A percentile compares a stretch with the other conserved stretches of the same genome.
Conservation (phyloP, 306 rosid species). For the Glycine soja region DNA sequence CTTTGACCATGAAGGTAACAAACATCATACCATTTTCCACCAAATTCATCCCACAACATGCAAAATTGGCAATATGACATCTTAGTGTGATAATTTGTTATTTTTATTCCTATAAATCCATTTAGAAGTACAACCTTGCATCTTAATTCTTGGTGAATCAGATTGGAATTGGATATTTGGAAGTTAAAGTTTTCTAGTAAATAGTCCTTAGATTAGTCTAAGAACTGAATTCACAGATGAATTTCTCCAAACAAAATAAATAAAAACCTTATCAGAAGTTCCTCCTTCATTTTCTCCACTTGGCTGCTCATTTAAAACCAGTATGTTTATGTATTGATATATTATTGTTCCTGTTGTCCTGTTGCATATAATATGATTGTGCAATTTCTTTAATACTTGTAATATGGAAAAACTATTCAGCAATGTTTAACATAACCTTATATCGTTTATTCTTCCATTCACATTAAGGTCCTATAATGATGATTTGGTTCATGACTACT, state of each 20-base stretch:
- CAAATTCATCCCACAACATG: neutral
- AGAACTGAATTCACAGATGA: neutral
- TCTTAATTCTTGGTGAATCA: neutral
- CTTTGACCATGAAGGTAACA: constrained; percentile 76
- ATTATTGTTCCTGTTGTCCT: constrained; percentile 5
- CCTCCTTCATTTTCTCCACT: neutral
- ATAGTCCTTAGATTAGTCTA: neutral
- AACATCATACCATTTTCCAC: neutral
- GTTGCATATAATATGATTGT: neutral
- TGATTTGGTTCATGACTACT: constrained; percentile 24
- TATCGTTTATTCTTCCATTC: neutral
- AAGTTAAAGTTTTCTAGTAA: neutral
- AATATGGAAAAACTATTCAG: constrained; percentile 6
- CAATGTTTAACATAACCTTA: constrained; percentile 8
- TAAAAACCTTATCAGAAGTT: neutral
- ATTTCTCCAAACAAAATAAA: neutral
- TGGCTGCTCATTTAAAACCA: neutral
- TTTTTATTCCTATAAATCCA: neutral
- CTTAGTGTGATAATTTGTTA: neutral
- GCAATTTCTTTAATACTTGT: neutral
- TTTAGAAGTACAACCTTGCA: constrained; percentile 22
- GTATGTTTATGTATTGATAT: neutral
- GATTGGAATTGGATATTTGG: neutral
- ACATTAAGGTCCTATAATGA: neutral
- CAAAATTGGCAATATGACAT: neutral